Evolutionary conservation across 805 yeast genomes (phyloP).

Genomic region (Kodamaea kakaduensis): DNA sequence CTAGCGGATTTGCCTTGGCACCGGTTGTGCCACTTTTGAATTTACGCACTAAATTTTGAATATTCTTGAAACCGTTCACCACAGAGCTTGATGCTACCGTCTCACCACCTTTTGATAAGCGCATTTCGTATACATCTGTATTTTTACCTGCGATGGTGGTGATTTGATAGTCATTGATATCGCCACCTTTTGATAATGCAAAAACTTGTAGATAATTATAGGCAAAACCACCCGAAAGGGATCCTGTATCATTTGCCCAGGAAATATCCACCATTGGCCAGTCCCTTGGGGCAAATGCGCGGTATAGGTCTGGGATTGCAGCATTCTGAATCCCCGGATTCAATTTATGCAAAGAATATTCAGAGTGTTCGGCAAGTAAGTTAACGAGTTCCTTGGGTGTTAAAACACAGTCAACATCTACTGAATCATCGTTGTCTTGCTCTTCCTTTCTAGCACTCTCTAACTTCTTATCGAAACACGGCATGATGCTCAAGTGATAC

Average conservation of each 20-base stretch:
- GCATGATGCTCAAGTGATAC: conserved; percentile 89
- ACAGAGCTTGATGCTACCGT: conserved; percentile 52
- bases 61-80: conserved; percentile 89
- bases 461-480: conserved; percentile 93
- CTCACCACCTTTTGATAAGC: conserved; percentile 42
- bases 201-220: conserved; percentile 53
- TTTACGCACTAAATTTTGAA: conserved; percentile 87
- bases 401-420: conserved; percentile 89
- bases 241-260: conserved; percentile 76
- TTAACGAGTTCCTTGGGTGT: conserved; percentile 86
- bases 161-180: conserved; percentile 24
- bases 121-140: conserved; percentile 67
- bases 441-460: conserved; percentile 87
- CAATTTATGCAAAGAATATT: conserved; percentile 19
- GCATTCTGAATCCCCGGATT: background rate
- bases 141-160: conserved; percentile 61
- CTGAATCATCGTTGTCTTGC: conserved; percentile 23
- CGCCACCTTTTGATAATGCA: conserved; percentile 22
- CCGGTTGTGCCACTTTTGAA: conserved; percentile 43
- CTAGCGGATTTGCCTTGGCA: conserved; percentile 31
- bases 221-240: conserved; percentile 89
- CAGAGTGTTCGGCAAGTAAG: conserved; percentile 53
- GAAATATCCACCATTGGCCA: conserved; percentile 61
- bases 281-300: conserved; percentile 44
- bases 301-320: conserved; percentile 17